Evolutionary conservation across 257 asterid genomes (phyloP), one percentile per base, ranked within the genome.

Genomic region (Penstemon davidsonii): DNA sequence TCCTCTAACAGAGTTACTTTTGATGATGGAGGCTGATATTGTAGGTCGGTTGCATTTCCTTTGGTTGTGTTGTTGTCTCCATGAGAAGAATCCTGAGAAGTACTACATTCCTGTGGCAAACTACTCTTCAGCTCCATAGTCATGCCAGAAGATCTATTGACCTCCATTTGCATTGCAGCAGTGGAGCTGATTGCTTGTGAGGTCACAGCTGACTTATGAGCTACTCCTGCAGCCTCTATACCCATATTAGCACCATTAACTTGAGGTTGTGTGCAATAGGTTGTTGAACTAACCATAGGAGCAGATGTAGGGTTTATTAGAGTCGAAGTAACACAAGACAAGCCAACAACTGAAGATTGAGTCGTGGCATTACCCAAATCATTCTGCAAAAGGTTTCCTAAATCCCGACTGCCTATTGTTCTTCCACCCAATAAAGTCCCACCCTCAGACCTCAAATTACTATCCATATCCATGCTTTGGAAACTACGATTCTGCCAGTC

Each of bases 251-350:
- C 67, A 45, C 62, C 78, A 15, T 72, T 76, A 9, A 33, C 74
- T 60, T 78, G 84, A 73, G 84, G 77, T 72, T 85, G 88, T 7
- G 83, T 81, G 79, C 79, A 76, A 82, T 83, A 81, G 55, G 96
- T 85, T 33, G 95, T 84, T 55, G 98, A 86, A 73, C 82, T 86
- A 68, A 86, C 77, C 88, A 80, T 79, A 36, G 97, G 92, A 73
- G 96, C 94, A 52, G 92, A 82, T 52, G 84, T 74, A 10, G 90
- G 79, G 73, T 88, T 85, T 39, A 84, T 84, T 60, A 88, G 62
- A 18, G 96, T 88, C 65, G 97, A 86, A 33, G 95, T 85, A 55
- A 83, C 84, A 75, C 96, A 90, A 66, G 92, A 81, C 56, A 88
- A 77, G 61, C 97, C 98, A 68, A 76, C 74, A 54, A 69, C 86